These are phyloP conservation scores for Plantago lanceolata DNA, from an alignment of 305 asterid species.

Conservation along the genomic window DNA sequence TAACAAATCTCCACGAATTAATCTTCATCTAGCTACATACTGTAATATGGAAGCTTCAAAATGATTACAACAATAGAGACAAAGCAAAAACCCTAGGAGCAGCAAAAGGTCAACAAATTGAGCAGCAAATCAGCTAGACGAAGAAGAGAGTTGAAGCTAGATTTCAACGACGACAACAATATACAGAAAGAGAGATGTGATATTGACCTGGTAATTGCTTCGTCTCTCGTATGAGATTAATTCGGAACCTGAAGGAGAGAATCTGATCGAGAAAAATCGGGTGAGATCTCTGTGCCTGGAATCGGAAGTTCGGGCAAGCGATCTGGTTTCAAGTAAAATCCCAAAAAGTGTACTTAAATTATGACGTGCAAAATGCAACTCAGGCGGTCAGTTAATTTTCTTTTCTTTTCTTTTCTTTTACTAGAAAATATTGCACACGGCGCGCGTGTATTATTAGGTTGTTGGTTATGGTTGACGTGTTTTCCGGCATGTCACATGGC, in stretches of 20 bases:
- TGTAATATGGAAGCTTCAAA: too few species aligned
- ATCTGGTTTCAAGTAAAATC: constrained; percentile 22
- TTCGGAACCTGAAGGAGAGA: constrained; percentile 12
- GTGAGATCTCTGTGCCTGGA: constrained; percentile 34
- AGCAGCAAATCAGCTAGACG: constrained; percentile 23
- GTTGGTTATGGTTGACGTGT: too few species aligned
- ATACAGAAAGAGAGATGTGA: too few species aligned
- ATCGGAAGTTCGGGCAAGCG: constrained; percentile 31
- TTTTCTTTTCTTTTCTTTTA: too few species aligned
- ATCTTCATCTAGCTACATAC: too few species aligned
- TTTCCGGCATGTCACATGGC: too few species aligned
- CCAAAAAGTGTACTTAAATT: constrained; percentile 19
- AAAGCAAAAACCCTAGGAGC: constrained; percentile 5
- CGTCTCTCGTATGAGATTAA: not conserved
- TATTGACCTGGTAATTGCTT: too few species aligned
- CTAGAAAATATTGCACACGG: too few species aligned
- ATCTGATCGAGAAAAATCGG: constrained; percentile 30
- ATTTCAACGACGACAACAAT: not conserved
- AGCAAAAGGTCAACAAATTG: constrained; percentile 22
- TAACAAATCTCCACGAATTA: too few species aligned
- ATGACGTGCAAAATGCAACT: too few species aligned
- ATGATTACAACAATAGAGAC: not conserved
- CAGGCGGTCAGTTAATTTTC: too few species aligned
- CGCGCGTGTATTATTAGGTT: too few species aligned
- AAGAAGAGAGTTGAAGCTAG: constrained; percentile 11